Evolutionary conservation across 2,329 filamentous ascomycete genomes (phyloP).

Genomic region (Chalara sp.): DNA sequence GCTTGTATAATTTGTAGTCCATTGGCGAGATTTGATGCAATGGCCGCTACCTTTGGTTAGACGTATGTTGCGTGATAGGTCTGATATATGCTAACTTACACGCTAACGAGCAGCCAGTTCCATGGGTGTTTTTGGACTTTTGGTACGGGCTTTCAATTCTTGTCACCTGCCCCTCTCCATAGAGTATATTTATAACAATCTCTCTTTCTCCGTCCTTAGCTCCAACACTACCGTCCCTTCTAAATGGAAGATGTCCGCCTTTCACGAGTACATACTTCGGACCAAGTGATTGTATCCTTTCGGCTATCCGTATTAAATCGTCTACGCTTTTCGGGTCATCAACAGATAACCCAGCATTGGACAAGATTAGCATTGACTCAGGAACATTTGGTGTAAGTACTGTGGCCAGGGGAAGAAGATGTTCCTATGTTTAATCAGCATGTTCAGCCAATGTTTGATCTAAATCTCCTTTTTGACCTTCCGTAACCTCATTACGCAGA

Average conservation of each 20-base stretch:
- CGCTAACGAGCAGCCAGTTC: conserved; percentile 89
- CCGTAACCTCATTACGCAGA: too few relatives aligned
- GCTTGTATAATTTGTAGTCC: conserved; percentile 50
- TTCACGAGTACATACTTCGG: conserved; percentile 81
- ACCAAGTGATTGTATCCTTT: conserved; percentile 58
- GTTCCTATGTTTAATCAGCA: conserved; percentile 53
- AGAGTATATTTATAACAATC: conserved; percentile 71
- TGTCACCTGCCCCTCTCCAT: conserved; percentile 50
- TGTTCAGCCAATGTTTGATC: conserved; percentile 32
- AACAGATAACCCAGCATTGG: conserved; percentile 37
- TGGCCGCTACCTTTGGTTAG: conserved; percentile 45
- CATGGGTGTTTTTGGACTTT: conserved; percentile 76
- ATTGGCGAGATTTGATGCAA: conserved; percentile 64
- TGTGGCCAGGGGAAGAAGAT: conserved; percentile 59
- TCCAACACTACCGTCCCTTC: conserved; percentile 52
- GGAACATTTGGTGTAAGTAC: conserved; percentile 73
- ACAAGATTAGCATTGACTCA: conserved; percentile 61
- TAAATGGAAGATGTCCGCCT: conserved; percentile 82
- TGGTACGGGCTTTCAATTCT: conserved; percentile 67
- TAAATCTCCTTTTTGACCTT: too few relatives aligned
- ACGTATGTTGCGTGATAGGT: not conserved
- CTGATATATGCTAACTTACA: conserved; percentile 46
- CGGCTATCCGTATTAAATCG: conserved; percentile 64
- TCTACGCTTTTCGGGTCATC: conserved; percentile 47
- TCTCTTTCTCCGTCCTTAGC: conserved; percentile 50